Base-by-base conservation (phyloP, 2,329 filamentous ascomycete genomes). In the Aquanectria penicillioides region DNA sequence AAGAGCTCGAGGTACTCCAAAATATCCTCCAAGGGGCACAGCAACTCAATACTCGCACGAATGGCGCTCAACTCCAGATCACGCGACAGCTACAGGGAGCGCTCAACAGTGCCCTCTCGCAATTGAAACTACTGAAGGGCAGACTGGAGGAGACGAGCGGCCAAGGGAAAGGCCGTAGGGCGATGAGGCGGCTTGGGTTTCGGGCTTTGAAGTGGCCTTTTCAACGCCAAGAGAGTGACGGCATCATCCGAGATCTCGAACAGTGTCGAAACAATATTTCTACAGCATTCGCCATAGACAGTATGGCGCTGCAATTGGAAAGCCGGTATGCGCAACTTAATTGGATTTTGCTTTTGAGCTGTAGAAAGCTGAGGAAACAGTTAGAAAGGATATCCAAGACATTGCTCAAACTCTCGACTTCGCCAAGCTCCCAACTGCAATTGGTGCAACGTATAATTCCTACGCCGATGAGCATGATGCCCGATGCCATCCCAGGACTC, bases 391-490 rank as follows among this genome's bases (percentile, higher is more conserved):
- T n/a, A n/a, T n/a, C n/a, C n/a, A n/a, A n/a, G n/a, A n/a, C n/a
- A n/a, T n/a, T n/a, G n/a, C n/a, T n/a, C n/a, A n/a, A n/a, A n/a
- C n/a, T n/a, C n/a, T n/a, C n/a, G n/a, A n/a, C n/a, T n/a, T n/a
- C n/a, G n/a, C n/a, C n/a, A n/a, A n/a, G n/a, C n/a, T n/a, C n/a
- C n/a, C n/a, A n/a, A n/a, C n/a, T n/a, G n/a, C n/a, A n/a, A n/a
- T n/a, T n/a, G 66, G 62, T 6, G 72, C 70, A 2, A 51, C 67
- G 1, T 77, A 74, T 53, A 66, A 78, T 58, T 75, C 75, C 4
- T 54, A 71, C 25, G 59, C 53, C 15, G 64, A 77, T 31, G 69
- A 74, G 53, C 66, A 73, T 46, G 65, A 74, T 26, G 55, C 69
- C 6, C 66, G 51, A 31, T 79, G 73, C 34, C 64, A 69, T 11